Base-by-base conservation (phyloP, 805 yeast species). In the Lachancea sp. region DNA sequence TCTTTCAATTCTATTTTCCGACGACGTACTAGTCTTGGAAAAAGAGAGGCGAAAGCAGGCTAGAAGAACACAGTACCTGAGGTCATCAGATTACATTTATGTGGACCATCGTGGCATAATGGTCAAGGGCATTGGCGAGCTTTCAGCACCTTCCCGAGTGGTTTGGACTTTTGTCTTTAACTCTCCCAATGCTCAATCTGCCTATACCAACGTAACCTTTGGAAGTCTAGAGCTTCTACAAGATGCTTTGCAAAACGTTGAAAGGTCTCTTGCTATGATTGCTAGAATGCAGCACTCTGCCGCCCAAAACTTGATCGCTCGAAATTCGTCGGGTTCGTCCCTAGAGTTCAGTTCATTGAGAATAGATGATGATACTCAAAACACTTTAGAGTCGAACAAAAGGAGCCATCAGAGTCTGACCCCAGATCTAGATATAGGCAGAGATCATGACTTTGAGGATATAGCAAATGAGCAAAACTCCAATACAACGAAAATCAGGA, bases 21-120 rank as follows among this genome's bases (percentile, higher is more conserved):
- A 48, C 8, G 38, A 22, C 26, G 25, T 48, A 0, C 25, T 53
- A 2, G 26, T 50, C 7, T 29, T 50, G 3, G 49, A 46, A 5
- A 32, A 43, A 9, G 49, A 49, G 18, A 40, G 43, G 18, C 46
- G 56, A 7, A 34, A 46, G 26, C 40, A 48, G 13, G 12, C 25
- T 26, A 17, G 34, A 8, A 33, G 36, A 16, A 22, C 37, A 29
- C 29, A 13, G 30, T 26, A 27, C 30, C 33, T 43, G 25, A 43
- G 46, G 25, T 53, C 60, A 8, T 53, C 56, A n/a, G 45, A 33
- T 34, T 46, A 46, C 7, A 55, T 61, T 4, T 26, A 45, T 6
- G 44, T 60, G 12, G 66, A 65, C 45, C 33, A 48, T n/a, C 35
- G 49, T 19, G 59, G 58, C 2, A 46, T 63, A 16, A 16, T 42